Evolutionary conservation across 495 filamentous ascomycete genomes (phyloP).

Genomic region (Talaromyces wortmannii): DNA sequence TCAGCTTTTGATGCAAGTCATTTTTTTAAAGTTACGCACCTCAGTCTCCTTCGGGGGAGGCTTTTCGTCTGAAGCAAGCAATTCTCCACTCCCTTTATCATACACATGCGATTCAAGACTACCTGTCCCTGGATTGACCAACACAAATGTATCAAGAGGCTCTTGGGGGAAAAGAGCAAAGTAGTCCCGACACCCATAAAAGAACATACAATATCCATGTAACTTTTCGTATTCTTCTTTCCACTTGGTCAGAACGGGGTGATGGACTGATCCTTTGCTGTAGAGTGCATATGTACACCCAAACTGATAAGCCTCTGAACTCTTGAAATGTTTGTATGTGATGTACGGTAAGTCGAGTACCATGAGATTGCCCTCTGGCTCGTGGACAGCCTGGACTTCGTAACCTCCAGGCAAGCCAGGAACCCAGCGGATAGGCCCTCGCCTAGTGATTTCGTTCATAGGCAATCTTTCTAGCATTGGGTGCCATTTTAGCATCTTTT

Average conservation of each 20-base stretch:
- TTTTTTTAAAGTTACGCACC: neutral
- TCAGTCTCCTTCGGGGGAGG: neutral
- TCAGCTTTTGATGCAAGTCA: neutral
- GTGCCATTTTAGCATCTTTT: neutral
- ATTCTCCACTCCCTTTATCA: neutral
- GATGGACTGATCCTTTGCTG: neutral
- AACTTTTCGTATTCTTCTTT: neutral
- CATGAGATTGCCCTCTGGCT: neutral
- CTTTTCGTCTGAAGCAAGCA: neutral
- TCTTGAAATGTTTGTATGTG: conserved; percentile 1
- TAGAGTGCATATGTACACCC: neutral
- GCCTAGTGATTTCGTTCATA: neutral
- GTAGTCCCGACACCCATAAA: neutral
- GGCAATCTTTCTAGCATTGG: neutral
- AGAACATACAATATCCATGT: neutral
- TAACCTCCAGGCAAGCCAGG: neutral
- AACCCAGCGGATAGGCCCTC: neutral
- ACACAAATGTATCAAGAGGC: neutral
- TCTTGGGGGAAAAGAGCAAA: neutral
- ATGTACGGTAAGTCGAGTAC: neutral
- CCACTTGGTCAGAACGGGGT: neutral
- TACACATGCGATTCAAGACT: neutral
- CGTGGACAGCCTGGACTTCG: neutral
- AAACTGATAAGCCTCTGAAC: neutral
- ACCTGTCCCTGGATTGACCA: neutral